A percentile compares a stretch with the other conserved stretches of the same genome.
phyloP scores from a whole-genome alignment of 345 rosid species.

The Camelina laxa region DNA sequence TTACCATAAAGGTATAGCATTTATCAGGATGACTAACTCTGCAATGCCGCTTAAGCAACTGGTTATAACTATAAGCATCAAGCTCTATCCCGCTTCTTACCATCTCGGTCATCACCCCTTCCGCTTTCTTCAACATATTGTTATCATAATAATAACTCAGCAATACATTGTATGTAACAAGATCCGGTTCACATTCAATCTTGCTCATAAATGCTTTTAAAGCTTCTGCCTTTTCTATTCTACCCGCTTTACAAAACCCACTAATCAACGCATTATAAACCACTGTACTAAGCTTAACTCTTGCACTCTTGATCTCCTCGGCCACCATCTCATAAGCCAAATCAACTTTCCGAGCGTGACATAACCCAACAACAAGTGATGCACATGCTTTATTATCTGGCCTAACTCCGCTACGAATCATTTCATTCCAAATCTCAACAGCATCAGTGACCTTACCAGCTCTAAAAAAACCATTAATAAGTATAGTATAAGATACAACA shows the following conservation, averaged over 20 bases:
- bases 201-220: slow-evolving; percentile 73
- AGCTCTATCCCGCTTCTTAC: slow-evolving; percentile 73
- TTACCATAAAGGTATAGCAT: slow-evolving; percentile 62
- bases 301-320: slow-evolving; percentile 63
- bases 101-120: slow-evolving; percentile 66
- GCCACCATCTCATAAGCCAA: slow-evolving; percentile 84
- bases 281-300: slow-evolving; percentile 59
- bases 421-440: slow-evolving; percentile 64
- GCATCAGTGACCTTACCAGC: slow-evolving; percentile 59
- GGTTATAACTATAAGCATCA: slow-evolving; percentile 84
- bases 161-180: slow-evolving; percentile 77
- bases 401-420: slow-evolving; percentile 60
- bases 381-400: slow-evolving; percentile 72
- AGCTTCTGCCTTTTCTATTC: slow-evolving; percentile 77
- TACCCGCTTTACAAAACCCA: slow-evolving; percentile 76
- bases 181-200: slow-evolving; percentile 73
- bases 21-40: slow-evolving; percentile 57
- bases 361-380: slow-evolving; percentile 70
- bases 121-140: slow-evolving; percentile 67
- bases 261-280: slow-evolving; percentile 77
- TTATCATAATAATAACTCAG: slow-evolving; percentile 74
- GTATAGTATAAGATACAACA: slow-evolving; percentile 81
- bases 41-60: slow-evolving; percentile 78
- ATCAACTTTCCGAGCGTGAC: slow-evolving; percentile 75
- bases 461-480: slow-evolving; percentile 72